Evolutionary conservation across 2,329 filamentous ascomycete species (phyloP), one percentile per base, ranked within the genome.

Genomic region (Aspergillus glaucus): DNA sequence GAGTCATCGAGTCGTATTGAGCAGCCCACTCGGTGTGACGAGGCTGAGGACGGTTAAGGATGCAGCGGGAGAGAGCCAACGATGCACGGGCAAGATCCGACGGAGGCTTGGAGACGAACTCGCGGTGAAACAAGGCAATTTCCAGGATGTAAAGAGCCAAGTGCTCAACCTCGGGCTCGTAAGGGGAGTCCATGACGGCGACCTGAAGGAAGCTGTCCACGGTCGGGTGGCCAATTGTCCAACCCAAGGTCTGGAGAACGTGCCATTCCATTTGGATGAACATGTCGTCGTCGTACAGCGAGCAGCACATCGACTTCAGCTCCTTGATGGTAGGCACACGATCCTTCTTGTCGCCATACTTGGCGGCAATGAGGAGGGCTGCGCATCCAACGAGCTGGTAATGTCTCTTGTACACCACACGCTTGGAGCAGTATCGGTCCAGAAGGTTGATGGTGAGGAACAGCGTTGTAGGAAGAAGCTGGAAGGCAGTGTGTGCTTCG

Each of bases 191-290:
- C 42, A 87, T 81, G 36, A 94, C 81, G 53, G 92, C 89, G 53
- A 96, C 76, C 65, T 95, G 87, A 43, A 94, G 80, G 73, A 96
- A 98, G 68, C 86, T 88, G 71, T 97, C 92, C 57, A 96, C 88
- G 24, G 93, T 97, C 1, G 93, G 91, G 73, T 97, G 92, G 48
- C 93, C 93, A 58, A 98, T 87, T 58, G 86, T 84, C 93, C 93
- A 98, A 68, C 94, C 89, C 51, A 98, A 81, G 1, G 93, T 98
- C 74, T 96, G 94, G 60, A 98, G 80, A 34, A 98, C 92, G 70
- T 98, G 93, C 91, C 94, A 97, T 75, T 98, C 93, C 93, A 98
- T 98, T 72, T 98, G 93, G 9, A 91, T 92, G 75, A 98, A 98
- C 93, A 98, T 98, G 74, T 95, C 92, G 44, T 95, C 90, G 63